Percentiles rank a stretch among this genome's conserved stretches.
Evolutionary conservation across 768 basidiomycete species (phyloP).

Genomic region (Naganishia randhawae): DNA sequence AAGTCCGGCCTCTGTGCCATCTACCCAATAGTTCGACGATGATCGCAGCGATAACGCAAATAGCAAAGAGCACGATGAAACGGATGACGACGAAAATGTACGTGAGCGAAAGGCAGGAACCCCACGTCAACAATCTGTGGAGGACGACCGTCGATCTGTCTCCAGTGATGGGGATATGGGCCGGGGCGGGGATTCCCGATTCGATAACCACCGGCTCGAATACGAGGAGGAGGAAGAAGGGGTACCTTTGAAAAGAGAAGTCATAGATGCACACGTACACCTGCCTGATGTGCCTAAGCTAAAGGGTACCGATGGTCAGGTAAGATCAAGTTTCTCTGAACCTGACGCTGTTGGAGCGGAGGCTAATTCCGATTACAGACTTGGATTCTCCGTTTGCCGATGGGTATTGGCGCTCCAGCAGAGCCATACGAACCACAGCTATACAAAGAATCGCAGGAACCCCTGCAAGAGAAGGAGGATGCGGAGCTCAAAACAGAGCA

Average conservation of each 20-base stretch:
- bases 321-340: constrained; percentile 52
- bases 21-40: background rate
- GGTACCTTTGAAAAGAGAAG: constrained; percentile 33
- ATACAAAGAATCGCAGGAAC: constrained; percentile 77
- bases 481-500: constrained; percentile 53
- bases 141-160: background rate
- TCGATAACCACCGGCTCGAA: constrained; percentile 39
- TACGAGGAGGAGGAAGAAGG: constrained; percentile 50
- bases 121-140: constrained; percentile 1
- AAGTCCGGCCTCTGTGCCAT: too few relatives aligned
- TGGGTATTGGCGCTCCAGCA: constrained; percentile 82
- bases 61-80: background rate
- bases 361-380: constrained; percentile 55
- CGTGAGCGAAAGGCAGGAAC: background rate
- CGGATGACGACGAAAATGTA: background rate
- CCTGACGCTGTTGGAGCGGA: background rate
- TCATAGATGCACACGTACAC: constrained; percentile 57
- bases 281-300: constrained; percentile 86
- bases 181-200: constrained; percentile 7
- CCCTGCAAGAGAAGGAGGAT: constrained; percentile 73
- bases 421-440: constrained; percentile 63
- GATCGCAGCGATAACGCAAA: background rate
- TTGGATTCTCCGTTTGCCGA: constrained; percentile 92
- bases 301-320: constrained; percentile 73
- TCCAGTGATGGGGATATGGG: constrained; percentile 17